Base-by-base conservation (phyloP, 768 basidiomycete genomes). In the Naganishia vaughanmartiniae region DNA sequence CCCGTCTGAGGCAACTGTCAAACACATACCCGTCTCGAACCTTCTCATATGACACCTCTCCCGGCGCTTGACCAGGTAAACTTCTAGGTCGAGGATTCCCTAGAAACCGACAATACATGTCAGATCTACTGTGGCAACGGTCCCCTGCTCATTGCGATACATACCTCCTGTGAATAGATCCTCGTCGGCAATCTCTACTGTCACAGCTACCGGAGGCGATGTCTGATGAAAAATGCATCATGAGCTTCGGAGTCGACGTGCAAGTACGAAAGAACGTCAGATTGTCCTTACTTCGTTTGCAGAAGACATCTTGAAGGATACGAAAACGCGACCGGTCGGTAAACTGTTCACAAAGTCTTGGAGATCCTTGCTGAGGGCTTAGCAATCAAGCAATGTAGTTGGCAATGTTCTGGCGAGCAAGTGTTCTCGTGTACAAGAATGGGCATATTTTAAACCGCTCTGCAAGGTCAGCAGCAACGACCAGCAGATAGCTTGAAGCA, bases 41-140 rank as follows among this genome's bases (percentile, higher is more conserved):
- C 31, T 66, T 71, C 24, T 66, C 65, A 48, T 71, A 71, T 11
- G 51, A 30, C n/a, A 42, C 42, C 31, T 71, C 70, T 1, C 70
- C 70, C 4, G 70, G 70, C 10, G 53, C 70, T 30, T 55, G n/a
- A 10, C 70, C 70, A 21, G 70, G 70, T 42, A 56, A 14, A 21
- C 34, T 46, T 56, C 70, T 28, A 4, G 34, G 30, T 26, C 54
- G 24, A 21, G 70, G 70, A 34, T 71, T 71, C 12, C 53, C 70
- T 57, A n/a, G 60, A 34, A 21, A 42, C 42, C 60, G 60, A 28
- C 31, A 21, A 65, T 7, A n/a, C n/a, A 33, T 17, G 10, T 42
- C 56, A 57, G 56, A 19, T 15, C n/a, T 5, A 46, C 14, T 17
- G 14, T 4, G 21, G 14, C 24, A n/a, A 7, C 48, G 48, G 19